A percentile compares a stretch with the other conserved stretches of the same genome.
Evolutionary conservation across 805 yeast species (phyloP).

Genomic region (Naumovozyma baii): DNA sequence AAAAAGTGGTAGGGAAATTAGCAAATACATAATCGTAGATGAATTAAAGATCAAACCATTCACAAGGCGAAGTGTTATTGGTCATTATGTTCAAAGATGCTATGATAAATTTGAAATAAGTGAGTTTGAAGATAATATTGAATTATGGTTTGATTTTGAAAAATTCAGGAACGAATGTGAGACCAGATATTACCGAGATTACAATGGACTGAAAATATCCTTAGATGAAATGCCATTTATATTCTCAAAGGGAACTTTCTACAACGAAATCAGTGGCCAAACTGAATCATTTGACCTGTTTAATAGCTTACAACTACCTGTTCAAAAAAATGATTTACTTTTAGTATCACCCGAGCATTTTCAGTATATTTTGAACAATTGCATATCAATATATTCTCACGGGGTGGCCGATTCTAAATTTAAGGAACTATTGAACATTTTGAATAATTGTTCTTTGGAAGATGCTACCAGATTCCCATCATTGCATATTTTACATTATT

Average conservation of each 20-base stretch:
- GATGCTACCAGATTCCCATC: constrained; percentile 22
- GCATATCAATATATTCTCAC: neutral
- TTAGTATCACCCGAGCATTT: neutral
- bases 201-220: constrained; percentile 1
- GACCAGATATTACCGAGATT: neutral
- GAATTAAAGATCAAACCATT: constrained; percentile 3
- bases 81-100: constrained; percentile 11
- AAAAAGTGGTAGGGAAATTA: too few relatives aligned
- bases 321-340: too few relatives aligned
- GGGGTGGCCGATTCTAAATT: neutral
- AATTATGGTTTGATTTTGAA: neutral
- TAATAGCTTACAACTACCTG: too few relatives aligned
- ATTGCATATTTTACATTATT: constrained; percentile 17
- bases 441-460: constrained; percentile 10
- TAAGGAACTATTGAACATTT: neutral
- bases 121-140: constrained; percentile 10
- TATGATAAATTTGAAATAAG: constrained; percentile 9
- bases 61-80: constrained; percentile 15
- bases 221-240: neutral
- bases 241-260: neutral
- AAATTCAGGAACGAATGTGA: neutral
- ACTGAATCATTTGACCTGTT: too few relatives aligned
- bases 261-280: too few relatives aligned
- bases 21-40: too few relatives aligned
- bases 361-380: constrained; percentile 1